Conservation (phyloP, 768 basidiomycete species). For the Serpula lacrymans region DNA sequence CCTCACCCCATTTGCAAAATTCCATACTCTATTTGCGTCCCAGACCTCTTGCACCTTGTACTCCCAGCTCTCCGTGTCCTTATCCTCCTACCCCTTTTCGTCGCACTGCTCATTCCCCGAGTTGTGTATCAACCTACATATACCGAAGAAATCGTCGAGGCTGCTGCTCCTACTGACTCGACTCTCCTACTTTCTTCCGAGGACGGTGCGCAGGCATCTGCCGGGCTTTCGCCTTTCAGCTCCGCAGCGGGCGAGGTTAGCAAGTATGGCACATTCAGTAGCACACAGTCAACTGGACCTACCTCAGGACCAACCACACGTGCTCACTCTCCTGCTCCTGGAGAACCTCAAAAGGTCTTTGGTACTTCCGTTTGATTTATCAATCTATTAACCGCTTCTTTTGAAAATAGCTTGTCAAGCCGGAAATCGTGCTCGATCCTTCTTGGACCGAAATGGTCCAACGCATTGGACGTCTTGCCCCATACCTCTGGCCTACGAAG, state of each 20-base stretch:
- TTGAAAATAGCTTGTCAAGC: slow-evolving; percentile 26
- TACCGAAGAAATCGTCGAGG: slow-evolving; percentile 28
- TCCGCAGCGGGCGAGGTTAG: slow-evolving; percentile 36
- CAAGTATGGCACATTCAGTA: slow-evolving; percentile 78
- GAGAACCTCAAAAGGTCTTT: background rate
- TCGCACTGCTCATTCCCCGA: slow-evolving; percentile 60
- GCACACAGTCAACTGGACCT: slow-evolving; percentile 45
- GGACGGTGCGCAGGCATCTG: slow-evolving; percentile 40
- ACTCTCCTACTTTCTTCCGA: slow-evolving; percentile 56
- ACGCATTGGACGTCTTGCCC: slow-evolving; percentile 63
- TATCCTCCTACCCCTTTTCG: slow-evolving; percentile 56
- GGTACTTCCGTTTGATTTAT: slow-evolving; percentile 3
- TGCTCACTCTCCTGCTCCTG: slow-evolving; percentile 41
- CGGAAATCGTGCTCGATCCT: slow-evolving; percentile 58
- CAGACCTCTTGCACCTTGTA: slow-evolving; percentile 43
- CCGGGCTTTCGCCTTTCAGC: slow-evolving; percentile 47
- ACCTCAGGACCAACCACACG: slow-evolving; percentile 55
- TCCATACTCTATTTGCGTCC: slow-evolving; percentile 29
- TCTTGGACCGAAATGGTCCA: slow-evolving; percentile 67
- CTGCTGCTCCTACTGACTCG: slow-evolving; percentile 38
- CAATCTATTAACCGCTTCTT: background rate
- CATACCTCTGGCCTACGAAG: slow-evolving; percentile 84
- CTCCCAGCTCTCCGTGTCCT: slow-evolving; percentile 67
- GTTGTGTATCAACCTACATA: slow-evolving; percentile 46
- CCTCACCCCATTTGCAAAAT: slow-evolving; percentile 14